Base-by-base conservation (phyloP, 2,329 filamentous ascomycete species). In the Fusarium coffeatum region DNA sequence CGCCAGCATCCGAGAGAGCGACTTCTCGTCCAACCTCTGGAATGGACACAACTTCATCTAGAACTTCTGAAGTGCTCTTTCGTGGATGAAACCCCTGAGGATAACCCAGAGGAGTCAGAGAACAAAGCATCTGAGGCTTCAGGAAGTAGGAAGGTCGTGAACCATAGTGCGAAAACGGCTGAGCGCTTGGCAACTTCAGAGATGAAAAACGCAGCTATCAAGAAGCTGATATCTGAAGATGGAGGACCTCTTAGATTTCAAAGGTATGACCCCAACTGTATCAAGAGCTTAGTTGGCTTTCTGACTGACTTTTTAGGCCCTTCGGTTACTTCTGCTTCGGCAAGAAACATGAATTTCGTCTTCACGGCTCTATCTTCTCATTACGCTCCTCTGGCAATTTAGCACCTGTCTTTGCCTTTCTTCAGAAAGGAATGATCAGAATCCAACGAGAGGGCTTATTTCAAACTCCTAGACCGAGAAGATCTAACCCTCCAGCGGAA, bases 1-100 rank as follows among this genome's bases (percentile, higher is more conserved):
- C 69, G 69, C n/a, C 69, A 63, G 23, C 50, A 76, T 23, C 74
- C 74, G 13, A 54, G 72, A 37, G 74, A 75, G 58, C 74, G 74
- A 6, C 59, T 76, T 18, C 65, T 68, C 11, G 74, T 76, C 4
- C 72, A 71, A 22, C 74, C 74, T 3, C 20, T 71, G 3, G 72
- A 76, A 51, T 76, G 74, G 74, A 66, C 67, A 2, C 22, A 51
- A 0, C 45, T 63, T 7, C 74, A 76, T 27, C 37, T 76, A 5
- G 47, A 68, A 11, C 71, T 76, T 1, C 55, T 76, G 4, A 41
- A 56, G 3, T 64, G 51, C 25, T 55, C 32, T 6, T 76, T 76
- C n/a, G 25, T 57, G 10, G 60, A 69, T n/a, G 25, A 34, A 4
- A 18, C 18, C 0, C 0, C 41, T 1, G 37, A 41, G 5, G 6